These are phyloP conservation scores for Diaporthe eres DNA, from an alignment of 2,329 filamentous ascomycete genomes.

Conservation along the genomic window DNA sequence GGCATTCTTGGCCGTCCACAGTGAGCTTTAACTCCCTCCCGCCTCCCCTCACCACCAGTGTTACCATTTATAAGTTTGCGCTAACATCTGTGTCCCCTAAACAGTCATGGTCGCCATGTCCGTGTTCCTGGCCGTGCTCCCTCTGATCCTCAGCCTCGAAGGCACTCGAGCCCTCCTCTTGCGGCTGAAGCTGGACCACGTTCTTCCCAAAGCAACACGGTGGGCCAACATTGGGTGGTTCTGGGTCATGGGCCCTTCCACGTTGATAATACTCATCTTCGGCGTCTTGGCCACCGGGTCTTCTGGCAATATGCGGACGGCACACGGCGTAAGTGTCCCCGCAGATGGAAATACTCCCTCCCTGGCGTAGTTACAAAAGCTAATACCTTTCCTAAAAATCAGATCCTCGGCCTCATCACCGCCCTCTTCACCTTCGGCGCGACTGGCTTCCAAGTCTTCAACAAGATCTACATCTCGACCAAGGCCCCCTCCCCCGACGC, in stretches of 20 bases:
- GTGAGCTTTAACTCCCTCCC: slow-evolving; percentile 41
- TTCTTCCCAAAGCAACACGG: slow-evolving; percentile 46
- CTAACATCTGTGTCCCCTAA: background rate
- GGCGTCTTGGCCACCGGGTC: slow-evolving; percentile 46
- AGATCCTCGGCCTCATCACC: slow-evolving; percentile 50
- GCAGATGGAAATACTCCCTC: no score
- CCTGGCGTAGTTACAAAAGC: no score
- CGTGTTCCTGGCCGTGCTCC: slow-evolving; percentile 47
- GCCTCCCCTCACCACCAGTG: no score
- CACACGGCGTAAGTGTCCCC: slow-evolving; percentile 48
- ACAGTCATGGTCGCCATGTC: slow-evolving; percentile 48
- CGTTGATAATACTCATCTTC: slow-evolving; percentile 48
- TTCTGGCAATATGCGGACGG: slow-evolving; percentile 48
- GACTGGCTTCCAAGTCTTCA: slow-evolving; percentile 45
- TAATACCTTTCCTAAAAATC: background rate
- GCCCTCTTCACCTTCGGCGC: slow-evolving; percentile 47
- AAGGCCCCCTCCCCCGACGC: background rate
- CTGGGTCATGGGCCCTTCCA: slow-evolving; percentile 46
- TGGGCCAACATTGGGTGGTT: slow-evolving; percentile 48
- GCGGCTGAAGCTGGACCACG: slow-evolving; percentile 43
- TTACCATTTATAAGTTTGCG: background rate
- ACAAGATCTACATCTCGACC: slow-evolving; percentile 41
- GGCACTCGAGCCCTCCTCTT: slow-evolving; percentile 47
- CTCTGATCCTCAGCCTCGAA: slow-evolving; percentile 48
- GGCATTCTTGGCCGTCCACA: slow-evolving; percentile 46